Evolutionary conservation across 2,329 filamentous ascomycete species (phyloP), one percentile per base, ranked within the genome.

Genomic region (Trichophyton verrucosum): DNA sequence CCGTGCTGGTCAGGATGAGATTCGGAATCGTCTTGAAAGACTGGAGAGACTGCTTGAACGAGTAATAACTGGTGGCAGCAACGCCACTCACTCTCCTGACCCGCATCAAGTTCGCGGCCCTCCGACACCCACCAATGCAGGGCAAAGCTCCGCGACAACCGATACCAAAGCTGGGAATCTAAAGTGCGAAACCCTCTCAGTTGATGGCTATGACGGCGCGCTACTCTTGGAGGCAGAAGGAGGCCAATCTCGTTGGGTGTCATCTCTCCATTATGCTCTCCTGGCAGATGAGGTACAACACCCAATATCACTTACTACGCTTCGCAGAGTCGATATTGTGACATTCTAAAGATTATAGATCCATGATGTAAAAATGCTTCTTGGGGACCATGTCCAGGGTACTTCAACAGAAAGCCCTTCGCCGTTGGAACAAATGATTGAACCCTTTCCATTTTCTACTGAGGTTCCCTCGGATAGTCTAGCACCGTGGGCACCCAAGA

Each of bases 251-350:
- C 62, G 57, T 40, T 63, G 60, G 60, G 62, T 63, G 47, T 63
- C 62, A 15, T 63, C 60, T 49, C 49, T 61, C 9, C 62, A 63
- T 42, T 63, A 62, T 47, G 62, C 62, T 20, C 60, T 63, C 13
- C 27, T 63, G 15, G 62, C 62, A 22, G 62, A 61, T 7, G 62
- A 63, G 60, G 62, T 63, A 57, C 13, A 47, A 59, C 22, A 11
- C 55, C 33, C 27, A 30, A 7, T 30, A 30, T 38, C 33, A 9
- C 33, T 38, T 13, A 38, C 8, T 38, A 38, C 8, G 11, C 33
- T 38, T 9, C 33, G 3, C 33, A 38, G 33, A 9, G 2, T 11
- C 9, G 2, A 38, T 38, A 13, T 38, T 11, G 13, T 13, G 8
- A 2, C 33, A 38, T 38, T 17, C 4, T 42, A 38, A 22, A 27